Percentiles rank a stretch among this genome's conserved stretches.
Conservation (phyloP, 257 asterid species). For the Lavandula angustifolia region DNA sequence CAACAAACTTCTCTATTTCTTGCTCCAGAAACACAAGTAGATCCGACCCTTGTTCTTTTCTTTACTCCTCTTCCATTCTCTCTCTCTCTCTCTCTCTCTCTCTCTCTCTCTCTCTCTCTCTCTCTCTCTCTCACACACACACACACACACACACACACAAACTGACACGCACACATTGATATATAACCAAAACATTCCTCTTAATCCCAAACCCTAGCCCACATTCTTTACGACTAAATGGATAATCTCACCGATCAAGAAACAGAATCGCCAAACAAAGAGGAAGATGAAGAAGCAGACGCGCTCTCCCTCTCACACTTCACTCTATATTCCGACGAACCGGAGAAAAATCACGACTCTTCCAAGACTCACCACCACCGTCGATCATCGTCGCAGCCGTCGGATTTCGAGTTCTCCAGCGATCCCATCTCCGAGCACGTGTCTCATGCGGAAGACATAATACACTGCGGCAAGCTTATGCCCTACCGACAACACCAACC, state of each 20-base stretch:
- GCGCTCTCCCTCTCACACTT: slow-evolving; percentile 44
- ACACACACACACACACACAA: neutral
- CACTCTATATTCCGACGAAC: slow-evolving; percentile 26
- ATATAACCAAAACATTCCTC: neutral
- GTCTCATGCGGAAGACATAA: slow-evolving; percentile 71
- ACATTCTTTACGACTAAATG: slow-evolving; percentile 25
- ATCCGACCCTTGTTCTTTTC: slow-evolving; percentile 5
- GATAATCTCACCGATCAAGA: slow-evolving; percentile 24
- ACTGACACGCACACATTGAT: neutral
- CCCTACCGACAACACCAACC: slow-evolving; percentile 30
- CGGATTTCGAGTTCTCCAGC: slow-evolving; percentile 66
- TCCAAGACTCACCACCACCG: slow-evolving; percentile 17
- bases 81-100: neutral
- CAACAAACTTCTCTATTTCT: slow-evolving; percentile 20
- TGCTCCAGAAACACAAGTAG: slow-evolving; percentile 21
- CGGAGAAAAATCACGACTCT: neutral
- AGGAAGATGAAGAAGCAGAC: slow-evolving; percentile 38
- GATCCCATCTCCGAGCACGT: slow-evolving; percentile 32
- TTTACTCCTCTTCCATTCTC: slow-evolving; percentile 23
- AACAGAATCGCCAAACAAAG: neutral
- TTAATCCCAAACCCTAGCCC: neutral
- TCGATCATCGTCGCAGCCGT: slow-evolving; percentile 39
- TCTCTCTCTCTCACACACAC: too few species aligned
- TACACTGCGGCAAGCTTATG: slow-evolving; percentile 57
- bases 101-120: neutral